Evolutionary conservation across 2,329 filamentous ascomycete species (phyloP).

Genomic region (Raffaelea deltoideospora): DNA sequence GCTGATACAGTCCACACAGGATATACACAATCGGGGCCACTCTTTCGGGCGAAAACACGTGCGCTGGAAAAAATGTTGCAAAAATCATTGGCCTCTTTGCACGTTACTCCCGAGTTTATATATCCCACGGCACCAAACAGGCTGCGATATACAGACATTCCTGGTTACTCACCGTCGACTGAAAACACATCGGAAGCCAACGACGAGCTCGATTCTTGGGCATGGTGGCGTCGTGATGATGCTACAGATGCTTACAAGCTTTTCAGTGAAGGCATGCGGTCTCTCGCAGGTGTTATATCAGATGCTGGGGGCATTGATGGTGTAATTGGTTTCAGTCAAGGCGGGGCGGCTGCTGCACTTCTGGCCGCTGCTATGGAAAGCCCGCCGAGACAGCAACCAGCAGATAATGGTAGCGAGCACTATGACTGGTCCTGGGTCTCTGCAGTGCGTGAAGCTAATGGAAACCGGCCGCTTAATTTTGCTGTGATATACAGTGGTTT

Average conservation of each 20-base stretch:
- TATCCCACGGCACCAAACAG: constrained; percentile 57
- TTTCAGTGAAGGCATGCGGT: constrained; percentile 51
- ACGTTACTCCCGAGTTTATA: constrained; percentile 37
- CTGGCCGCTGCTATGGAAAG: constrained; percentile 57
- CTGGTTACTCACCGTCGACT: constrained; percentile 36
- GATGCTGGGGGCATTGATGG: constrained; percentile 58
- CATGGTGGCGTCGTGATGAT: constrained; percentile 66
- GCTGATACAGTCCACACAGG: no score
- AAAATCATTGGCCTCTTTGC: constrained; percentile 52
- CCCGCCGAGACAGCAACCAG: constrained; percentile 13
- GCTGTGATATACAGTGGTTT: constrained; percentile 69
- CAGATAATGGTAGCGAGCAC: constrained; percentile 20
- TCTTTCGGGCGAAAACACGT: constrained; percentile 81
- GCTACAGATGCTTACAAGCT: constrained; percentile 49
- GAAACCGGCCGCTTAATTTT: constrained; percentile 41
- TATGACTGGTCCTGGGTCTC: constrained; percentile 24
- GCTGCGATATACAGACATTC: constrained; percentile 51
- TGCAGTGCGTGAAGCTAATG: constrained; percentile 33
- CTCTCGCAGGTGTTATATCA: constrained; percentile 45
- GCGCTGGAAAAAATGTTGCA: constrained; percentile 66
- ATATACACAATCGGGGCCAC: constrained; percentile 76
- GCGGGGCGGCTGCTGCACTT: constrained; percentile 56
- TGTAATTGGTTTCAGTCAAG: constrained; percentile 72
- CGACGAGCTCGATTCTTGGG: constrained; percentile 50
- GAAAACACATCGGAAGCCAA: constrained; percentile 11